phyloP scores from a whole-genome alignment of 75 land plant genomes.

The Cryptomeria japonica region DNA sequence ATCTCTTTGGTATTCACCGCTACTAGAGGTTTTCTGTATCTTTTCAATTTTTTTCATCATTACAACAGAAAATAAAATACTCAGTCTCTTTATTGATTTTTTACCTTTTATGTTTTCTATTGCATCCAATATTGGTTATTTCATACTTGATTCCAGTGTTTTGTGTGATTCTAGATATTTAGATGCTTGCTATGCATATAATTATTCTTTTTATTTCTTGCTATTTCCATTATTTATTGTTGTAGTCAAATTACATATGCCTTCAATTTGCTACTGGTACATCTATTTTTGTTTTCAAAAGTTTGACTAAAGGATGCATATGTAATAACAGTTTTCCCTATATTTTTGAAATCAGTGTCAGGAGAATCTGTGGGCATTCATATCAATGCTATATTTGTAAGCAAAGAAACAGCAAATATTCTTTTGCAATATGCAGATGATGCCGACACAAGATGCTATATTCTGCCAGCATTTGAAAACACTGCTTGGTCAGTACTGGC shows the following conservation, averaged over 20 bases:
- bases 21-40: background rate
- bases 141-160: background rate
- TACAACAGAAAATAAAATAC: background rate
- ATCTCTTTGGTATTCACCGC: background rate
- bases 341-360: constrained; percentile 37
- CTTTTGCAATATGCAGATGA: constrained; percentile 34
- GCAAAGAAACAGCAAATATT: constrained; percentile 35
- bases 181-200: background rate
- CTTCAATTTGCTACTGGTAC: background rate
- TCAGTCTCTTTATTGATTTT: background rate
- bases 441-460: constrained; percentile 33
- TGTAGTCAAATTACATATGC: background rate
- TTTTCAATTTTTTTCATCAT: background rate
- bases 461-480: constrained; percentile 47
- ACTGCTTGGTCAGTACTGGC: constrained; percentile 66
- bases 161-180: background rate
- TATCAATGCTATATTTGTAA: constrained; percentile 50
- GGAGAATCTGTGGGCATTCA: constrained; percentile 32
- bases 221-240: background rate
- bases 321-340: background rate
- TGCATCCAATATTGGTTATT: background rate
- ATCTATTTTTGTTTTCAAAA: background rate
- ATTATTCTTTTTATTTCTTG: background rate
- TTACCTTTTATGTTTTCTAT: background rate
- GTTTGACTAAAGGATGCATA: constrained; percentile 4